Evolutionary conservation across 2,329 filamentous ascomycete species (phyloP).

Genomic region (Byssochlamys sp.): DNA sequence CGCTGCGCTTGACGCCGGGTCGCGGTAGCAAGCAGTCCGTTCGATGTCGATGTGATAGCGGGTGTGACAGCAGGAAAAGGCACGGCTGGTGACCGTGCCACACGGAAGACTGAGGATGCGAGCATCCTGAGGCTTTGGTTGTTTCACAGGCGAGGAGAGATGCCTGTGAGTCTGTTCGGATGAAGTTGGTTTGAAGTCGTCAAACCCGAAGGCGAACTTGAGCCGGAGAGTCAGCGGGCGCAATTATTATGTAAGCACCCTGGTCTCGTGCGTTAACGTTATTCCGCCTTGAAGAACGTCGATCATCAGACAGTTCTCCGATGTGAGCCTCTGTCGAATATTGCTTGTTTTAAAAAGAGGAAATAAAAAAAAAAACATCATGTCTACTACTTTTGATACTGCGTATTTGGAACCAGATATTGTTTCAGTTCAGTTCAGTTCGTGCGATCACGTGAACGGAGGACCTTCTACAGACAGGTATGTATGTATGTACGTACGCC

Average conservation of each 20-base stretch:
- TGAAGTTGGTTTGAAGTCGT: neutral
- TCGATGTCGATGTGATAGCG: constrained; percentile 22
- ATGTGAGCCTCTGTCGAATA: no score
- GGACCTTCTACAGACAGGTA: neutral
- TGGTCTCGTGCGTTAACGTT: neutral
- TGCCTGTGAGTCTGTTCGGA: neutral
- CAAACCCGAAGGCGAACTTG: constrained; percentile 7
- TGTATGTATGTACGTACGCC: neutral
- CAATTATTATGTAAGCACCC: constrained; percentile 1
- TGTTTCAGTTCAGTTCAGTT: no score
- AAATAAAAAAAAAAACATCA: no score
- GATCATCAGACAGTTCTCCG: neutral
- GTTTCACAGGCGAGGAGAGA: neutral
- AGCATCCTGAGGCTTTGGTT: constrained; percentile 26
- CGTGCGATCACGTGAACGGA: neutral
- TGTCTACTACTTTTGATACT: no score
- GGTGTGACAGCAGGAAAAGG: constrained; percentile 22
- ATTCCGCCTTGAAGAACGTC: neutral
- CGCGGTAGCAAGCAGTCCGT: constrained; percentile 19
- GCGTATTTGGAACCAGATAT: no score
- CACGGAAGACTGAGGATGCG: constrained; percentile 38
- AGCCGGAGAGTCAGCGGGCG: constrained; percentile 19
- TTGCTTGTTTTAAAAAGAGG: no score
- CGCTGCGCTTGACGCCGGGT: constrained; percentile 29
- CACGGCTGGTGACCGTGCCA: constrained; percentile 29